Evolutionary conservation across 2,329 filamentous ascomycete genomes (phyloP).

Genomic region (Pseudocercospora pini-densiflorae): DNA sequence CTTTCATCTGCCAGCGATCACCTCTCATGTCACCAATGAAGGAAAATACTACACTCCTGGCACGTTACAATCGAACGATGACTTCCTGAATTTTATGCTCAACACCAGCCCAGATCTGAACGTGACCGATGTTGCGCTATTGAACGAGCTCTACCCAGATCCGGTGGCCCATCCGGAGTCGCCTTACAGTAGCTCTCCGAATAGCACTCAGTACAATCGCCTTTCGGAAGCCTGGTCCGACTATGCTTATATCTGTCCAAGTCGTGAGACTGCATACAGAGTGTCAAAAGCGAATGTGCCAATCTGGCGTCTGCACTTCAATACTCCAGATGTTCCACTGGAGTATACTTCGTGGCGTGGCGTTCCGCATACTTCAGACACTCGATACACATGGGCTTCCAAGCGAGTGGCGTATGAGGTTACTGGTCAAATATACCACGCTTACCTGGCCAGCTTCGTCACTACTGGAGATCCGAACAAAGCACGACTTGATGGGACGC

Average conservation of each 20-base stretch:
- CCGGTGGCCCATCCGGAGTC: slow-evolving; percentile 49
- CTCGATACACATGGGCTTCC: slow-evolving; percentile 23
- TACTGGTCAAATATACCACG: slow-evolving; percentile 36
- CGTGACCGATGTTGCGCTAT: slow-evolving; percentile 55
- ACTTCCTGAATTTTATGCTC: slow-evolving; percentile 65
- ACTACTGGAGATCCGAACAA: slow-evolving; percentile 43
- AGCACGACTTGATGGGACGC: slow-evolving; percentile 29
- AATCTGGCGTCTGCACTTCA: slow-evolving; percentile 22
- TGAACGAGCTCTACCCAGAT: slow-evolving; percentile 66
- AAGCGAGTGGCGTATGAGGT: slow-evolving; percentile 14
- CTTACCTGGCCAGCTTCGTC: slow-evolving; percentile 44
- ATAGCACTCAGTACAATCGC: slow-evolving; percentile 56
- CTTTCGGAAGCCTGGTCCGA: slow-evolving; percentile 66
- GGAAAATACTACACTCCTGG: slow-evolving; percentile 67
- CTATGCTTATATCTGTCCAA: slow-evolving; percentile 67
- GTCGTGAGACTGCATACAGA: slow-evolving; percentile 62
- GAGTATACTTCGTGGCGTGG: slow-evolving; percentile 18
- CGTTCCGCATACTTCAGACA: slow-evolving; percentile 23
- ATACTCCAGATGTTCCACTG: slow-evolving; percentile 16
- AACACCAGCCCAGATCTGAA: slow-evolving; percentile 64
- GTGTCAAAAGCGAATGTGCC: slow-evolving; percentile 26
- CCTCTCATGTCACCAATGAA: slow-evolving; percentile 72
- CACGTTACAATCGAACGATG: slow-evolving; percentile 49
- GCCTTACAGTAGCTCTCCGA: slow-evolving; percentile 46
- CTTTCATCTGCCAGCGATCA: slow-evolving; percentile 65